These are phyloP conservation scores for Suillus decipiens DNA, from an alignment of 768 basidiomycete genomes.

Conservation along the genomic window DNA sequence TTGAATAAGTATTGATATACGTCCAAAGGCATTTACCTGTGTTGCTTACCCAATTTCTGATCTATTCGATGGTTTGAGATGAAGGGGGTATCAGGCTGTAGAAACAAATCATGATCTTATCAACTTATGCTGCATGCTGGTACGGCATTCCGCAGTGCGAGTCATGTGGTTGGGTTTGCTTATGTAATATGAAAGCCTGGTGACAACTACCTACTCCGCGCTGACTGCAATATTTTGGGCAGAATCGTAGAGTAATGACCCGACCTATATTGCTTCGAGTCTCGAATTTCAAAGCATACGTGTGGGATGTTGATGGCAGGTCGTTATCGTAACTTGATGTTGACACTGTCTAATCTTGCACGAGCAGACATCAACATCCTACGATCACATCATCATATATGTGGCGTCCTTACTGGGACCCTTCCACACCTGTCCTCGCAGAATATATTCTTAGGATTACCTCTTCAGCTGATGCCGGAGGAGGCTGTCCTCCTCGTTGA, in stretches of 20 bases:
- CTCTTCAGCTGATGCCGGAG: constrained; percentile 85
- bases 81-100: constrained; percentile 1
- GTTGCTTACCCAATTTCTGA: not conserved
- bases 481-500: constrained; percentile 88
- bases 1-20: not conserved
- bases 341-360: constrained; percentile 7
- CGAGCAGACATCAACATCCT: constrained; percentile 74
- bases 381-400: constrained; percentile 79
- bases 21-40: not conserved
- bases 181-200: not conserved
- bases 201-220: too few species aligned
- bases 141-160: constrained; percentile 4
- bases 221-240: not conserved
- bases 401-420: constrained; percentile 86
- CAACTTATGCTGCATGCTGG: not conserved
- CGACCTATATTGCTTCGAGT: constrained; percentile 61
- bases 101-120: constrained; percentile 9
- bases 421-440: constrained; percentile 95
- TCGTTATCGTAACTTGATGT: not conserved
- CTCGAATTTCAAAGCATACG: constrained; percentile 76
- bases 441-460: constrained; percentile 94
- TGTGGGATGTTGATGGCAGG: constrained; percentile 88
- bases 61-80: not conserved
- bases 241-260: constrained; percentile 6
- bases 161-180: constrained; percentile 7